Conservation (phyloP, 345 rosid species). For the Ceriops zippeliana region DNA sequence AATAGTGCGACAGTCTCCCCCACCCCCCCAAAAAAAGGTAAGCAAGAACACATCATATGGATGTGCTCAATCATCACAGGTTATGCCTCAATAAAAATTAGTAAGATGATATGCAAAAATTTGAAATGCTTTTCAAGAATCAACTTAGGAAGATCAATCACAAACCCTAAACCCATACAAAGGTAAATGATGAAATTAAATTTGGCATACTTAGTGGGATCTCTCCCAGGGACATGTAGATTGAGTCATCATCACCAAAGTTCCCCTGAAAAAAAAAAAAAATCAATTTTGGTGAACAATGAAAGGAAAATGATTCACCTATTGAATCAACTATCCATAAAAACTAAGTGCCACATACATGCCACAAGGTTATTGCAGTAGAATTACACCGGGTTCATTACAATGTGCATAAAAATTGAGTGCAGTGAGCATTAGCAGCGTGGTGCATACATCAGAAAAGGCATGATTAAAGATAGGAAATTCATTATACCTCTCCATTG, state of each 20-base stretch:
- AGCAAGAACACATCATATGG: background rate
- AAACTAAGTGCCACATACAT: background rate
- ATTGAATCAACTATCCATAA: background rate
- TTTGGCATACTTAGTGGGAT: slow-evolving; percentile 78
- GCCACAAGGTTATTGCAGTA: background rate
- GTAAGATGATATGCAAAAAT: slow-evolving; percentile 5
- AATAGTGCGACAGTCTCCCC: background rate
- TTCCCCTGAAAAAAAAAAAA: slow-evolving; percentile 44
- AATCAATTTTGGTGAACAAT: background rate
- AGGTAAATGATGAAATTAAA: slow-evolving; percentile 28
- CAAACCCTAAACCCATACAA: slow-evolving; percentile 21
- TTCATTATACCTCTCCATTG: slow-evolving; percentile 58
- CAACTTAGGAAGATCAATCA: slow-evolving; percentile 18
- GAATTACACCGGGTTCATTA: slow-evolving; percentile 1
- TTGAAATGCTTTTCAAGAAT: slow-evolving; percentile 10
- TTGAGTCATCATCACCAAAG: slow-evolving; percentile 81
- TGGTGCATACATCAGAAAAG: slow-evolving; percentile 1
- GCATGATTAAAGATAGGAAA: slow-evolving; percentile 2
- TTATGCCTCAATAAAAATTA: slow-evolving; percentile 12
- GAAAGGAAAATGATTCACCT: slow-evolving; percentile 9
- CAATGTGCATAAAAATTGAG: background rate
- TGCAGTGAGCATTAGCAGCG: background rate
- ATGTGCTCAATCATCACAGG: background rate
- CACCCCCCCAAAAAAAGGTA: too few species aligned
- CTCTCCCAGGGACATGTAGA: slow-evolving; percentile 96